Conservation (phyloP, 768 basidiomycete species). For the Coprinopsis cinerea region DNA sequence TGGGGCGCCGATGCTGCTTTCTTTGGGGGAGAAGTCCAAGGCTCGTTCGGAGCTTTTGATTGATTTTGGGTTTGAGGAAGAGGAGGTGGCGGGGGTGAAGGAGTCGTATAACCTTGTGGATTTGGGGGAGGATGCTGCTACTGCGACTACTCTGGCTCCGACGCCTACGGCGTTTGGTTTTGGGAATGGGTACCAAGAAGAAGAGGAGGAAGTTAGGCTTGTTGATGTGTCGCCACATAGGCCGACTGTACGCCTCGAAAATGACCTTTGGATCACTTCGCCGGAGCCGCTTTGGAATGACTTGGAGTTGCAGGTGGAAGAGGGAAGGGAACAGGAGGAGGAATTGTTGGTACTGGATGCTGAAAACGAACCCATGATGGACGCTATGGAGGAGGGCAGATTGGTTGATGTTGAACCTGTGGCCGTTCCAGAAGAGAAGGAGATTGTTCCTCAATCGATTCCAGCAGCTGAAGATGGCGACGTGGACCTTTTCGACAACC, state of each 20-base stretch:
- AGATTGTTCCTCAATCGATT: neutral
- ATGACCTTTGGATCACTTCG: neutral
- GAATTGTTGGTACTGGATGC: neutral
- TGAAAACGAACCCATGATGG: neutral
- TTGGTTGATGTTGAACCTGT: neutral
- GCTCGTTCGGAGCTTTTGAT: conserved; percentile 3
- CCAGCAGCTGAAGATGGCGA: neutral
- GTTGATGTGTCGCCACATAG: neutral
- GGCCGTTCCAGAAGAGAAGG: too few relatives aligned
- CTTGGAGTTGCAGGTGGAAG: neutral
- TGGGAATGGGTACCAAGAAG: neutral
- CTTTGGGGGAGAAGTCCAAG: neutral
- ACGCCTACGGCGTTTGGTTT: neutral
- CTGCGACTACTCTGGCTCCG: too few relatives aligned
- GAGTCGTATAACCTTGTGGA: too few relatives aligned
- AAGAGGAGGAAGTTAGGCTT: neutral
- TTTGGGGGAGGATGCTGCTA: too few relatives aligned
- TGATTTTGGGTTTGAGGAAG: conserved; percentile 2
- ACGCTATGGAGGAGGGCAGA: neutral
- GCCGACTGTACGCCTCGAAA: neutral
- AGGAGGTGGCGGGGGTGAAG: neutral
- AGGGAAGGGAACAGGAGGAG: neutral
- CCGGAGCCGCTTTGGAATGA: neutral
- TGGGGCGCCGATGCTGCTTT: neutral
- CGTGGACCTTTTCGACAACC: neutral